Percentiles rank a stretch among this genome's conserved stretches.
Conservation (phyloP, 1,284 basidiomycete genomes). For the Sutorius eximius region DNA sequence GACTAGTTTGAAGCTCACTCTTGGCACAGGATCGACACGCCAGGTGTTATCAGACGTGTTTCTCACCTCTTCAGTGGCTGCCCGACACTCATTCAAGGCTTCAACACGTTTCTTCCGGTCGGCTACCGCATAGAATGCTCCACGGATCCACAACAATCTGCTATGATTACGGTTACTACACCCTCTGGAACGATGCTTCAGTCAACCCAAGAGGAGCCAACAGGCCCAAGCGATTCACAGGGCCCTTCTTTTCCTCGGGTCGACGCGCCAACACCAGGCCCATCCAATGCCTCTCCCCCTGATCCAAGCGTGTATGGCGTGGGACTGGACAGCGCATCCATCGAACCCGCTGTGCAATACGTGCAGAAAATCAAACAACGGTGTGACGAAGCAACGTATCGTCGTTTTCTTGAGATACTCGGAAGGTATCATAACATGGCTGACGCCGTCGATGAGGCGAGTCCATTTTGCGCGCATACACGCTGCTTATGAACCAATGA, state of each 20-base stretch:
- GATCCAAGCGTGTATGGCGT: slow-evolving; percentile 27
- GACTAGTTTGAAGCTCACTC: slow-evolving; percentile 7
- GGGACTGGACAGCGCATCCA: slow-evolving; percentile 41
- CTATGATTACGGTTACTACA: slow-evolving; percentile 86
- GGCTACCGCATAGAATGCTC: slow-evolving; percentile 92
- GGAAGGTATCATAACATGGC: slow-evolving; percentile 60
- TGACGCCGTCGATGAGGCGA: slow-evolving; percentile 71
- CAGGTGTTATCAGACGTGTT: slow-evolving; percentile 94
- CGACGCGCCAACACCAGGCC: slow-evolving; percentile 12
- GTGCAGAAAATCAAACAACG: slow-evolving; percentile 97
- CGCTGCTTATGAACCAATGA: slow-evolving; percentile 50
- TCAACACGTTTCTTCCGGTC: slow-evolving; percentile 95
- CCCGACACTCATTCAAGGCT: slow-evolving; percentile 90
- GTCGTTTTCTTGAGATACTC: slow-evolving; percentile 91
- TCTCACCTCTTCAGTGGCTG: slow-evolving; percentile 92
- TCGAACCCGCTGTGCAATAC: slow-evolving; percentile 85
- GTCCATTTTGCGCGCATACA: slow-evolving; percentile 26
- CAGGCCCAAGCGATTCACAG: slow-evolving; percentile 7
- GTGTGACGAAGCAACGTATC: slow-evolving; percentile 92
- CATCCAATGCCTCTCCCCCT: slow-evolving; percentile 14
- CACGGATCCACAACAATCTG: slow-evolving; percentile 54
- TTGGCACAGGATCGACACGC: slow-evolving; percentile 86
- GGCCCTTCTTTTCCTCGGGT: slow-evolving; percentile 11
- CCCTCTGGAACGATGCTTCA: slow-evolving; percentile 62
- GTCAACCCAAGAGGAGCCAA: slow-evolving; percentile 41